Percentiles rank a stretch among this genome's conserved stretches.
Conservation (phyloP, 2,329 filamentous ascomycete species). For the Aspergillus bombycis region DNA sequence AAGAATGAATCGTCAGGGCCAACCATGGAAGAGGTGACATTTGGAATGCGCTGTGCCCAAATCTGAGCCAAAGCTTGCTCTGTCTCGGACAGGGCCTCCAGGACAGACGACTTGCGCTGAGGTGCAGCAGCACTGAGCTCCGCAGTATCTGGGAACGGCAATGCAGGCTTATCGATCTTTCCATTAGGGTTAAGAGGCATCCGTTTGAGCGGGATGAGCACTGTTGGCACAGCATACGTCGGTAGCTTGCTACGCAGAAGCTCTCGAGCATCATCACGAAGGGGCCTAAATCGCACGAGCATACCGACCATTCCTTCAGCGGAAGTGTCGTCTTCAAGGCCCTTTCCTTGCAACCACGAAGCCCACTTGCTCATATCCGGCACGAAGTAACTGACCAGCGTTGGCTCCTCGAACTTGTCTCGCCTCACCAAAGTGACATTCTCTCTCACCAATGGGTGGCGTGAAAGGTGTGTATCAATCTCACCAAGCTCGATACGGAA, state of each 20-base stretch:
- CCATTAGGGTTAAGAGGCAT: conserved; percentile 84
- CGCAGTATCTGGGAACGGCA: conserved; percentile 79
- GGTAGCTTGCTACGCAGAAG: conserved; percentile 73
- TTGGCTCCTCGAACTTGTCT: conserved; percentile 83
- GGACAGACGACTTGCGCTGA: conserved; percentile 52
- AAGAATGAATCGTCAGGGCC: conserved; percentile 70
- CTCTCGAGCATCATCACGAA: conserved; percentile 65
- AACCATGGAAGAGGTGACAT: conserved; percentile 69
- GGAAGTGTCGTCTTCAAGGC: conserved; percentile 55
- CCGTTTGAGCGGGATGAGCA: conserved; percentile 72
- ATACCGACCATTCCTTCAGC: conserved; percentile 57
- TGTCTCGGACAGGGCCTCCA: conserved; percentile 56
- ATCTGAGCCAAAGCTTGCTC: conserved; percentile 70
- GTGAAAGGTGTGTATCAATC: conserved; percentile 81
- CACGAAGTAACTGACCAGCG: conserved; percentile 86
- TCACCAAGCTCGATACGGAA: conserved; percentile 95
- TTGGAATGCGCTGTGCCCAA: conserved; percentile 72
- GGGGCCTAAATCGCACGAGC: conserved; percentile 63
- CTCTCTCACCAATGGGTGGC: conserved; percentile 76
- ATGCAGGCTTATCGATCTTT: conserved; percentile 76
- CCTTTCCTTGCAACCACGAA: conserved; percentile 63
- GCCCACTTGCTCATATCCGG: conserved; percentile 77
- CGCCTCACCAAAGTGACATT: conserved; percentile 83
- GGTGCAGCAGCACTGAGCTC: conserved; percentile 63
- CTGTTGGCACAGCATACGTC: conserved; percentile 73